Evolutionary conservation across 2,329 filamentous ascomycete genomes (phyloP), one percentile per base, ranked within the genome.

Genomic region (Ascochyta viciae-villosae): DNA sequence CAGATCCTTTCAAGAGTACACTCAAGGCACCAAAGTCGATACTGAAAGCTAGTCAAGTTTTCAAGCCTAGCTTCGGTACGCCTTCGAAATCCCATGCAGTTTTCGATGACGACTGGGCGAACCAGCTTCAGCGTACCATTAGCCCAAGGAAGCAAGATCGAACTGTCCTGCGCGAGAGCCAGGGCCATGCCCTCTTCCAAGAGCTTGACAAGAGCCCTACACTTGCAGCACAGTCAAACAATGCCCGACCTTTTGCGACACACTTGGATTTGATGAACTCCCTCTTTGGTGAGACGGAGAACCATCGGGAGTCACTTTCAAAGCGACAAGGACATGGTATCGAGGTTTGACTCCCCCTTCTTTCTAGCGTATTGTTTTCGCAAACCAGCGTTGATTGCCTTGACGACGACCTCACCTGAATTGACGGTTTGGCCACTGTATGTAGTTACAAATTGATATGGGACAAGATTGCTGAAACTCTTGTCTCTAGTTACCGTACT

Each of bases 181-280:
- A 88, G 66, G 81, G 80, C 37, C 83, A 85, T 56, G 81, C 82
- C 26, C 81, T 87, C 44, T 81, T 82, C 1, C 29, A 31, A 60
- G 79, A 81, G 62, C 77, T 76, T 57, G 76, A 78, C 49, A 71
- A 39, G 54, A 73, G 58, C 61, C 70, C 45, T 60, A 70, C 63
- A 60, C 47, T 74, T 76, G 39, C 77, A 37, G 58, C 55, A 43
- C 70, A 71, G 46, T 69, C 68, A 43, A 60, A 66, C 45, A 63
- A 63, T 40, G 54, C 48, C 44, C 85, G 86, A 62, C 88, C 89
- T 0, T 94, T 96, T 76, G 85, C 87, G 19, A 96, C 90, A 19
- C 93, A 90, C 70, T 96, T 98, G 78, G 95, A 97, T 80, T 81
- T 97, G 74, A 97, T 96, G 92, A 94, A 96, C 74, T 96, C 92